Evolutionary conservation across 345 rosid genomes (phyloP).

Genomic region (Populus davidiana): DNA sequence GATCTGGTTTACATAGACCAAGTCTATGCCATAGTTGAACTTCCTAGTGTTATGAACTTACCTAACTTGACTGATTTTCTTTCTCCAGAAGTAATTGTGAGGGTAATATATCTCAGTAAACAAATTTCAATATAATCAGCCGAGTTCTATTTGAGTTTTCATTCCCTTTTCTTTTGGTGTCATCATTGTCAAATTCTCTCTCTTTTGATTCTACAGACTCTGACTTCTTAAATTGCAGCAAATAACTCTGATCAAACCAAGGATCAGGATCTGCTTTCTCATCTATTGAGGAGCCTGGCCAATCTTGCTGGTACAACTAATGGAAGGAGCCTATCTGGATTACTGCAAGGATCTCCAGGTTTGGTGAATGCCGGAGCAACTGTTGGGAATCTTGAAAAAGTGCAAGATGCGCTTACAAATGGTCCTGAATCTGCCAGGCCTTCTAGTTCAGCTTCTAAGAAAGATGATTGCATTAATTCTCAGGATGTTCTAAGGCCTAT

Average conservation of each 20-base stretch:
- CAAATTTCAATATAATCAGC: background rate
- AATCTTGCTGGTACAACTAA: slow-evolving; percentile 21
- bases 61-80: background rate
- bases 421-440: slow-evolving; percentile 35
- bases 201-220: slow-evolving; percentile 8
- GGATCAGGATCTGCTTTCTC: slow-evolving; percentile 80
- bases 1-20: background rate
- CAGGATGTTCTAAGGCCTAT: slow-evolving; percentile 20
- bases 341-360: slow-evolving; percentile 59
- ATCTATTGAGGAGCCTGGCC: slow-evolving; percentile 76
- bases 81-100: background rate
- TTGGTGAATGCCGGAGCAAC: slow-evolving; percentile 40
- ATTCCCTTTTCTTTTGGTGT: background rate
- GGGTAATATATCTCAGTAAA: background rate
- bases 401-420: slow-evolving; percentile 15
- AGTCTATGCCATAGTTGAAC: background rate
- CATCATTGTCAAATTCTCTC: background rate
- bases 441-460: slow-evolving; percentile 28
- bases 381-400: slow-evolving; percentile 20
- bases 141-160: background rate
- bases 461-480: slow-evolving; percentile 20
- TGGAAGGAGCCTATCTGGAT: slow-evolving; percentile 55
- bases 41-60: background rate
- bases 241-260: slow-evolving; percentile 55
- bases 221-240: slow-evolving; percentile 52